Percentiles rank a stretch among this genome's conserved stretches.
Conservation (phyloP, 108 stramenopile species). For the Skeletonema menzelii region DNA sequence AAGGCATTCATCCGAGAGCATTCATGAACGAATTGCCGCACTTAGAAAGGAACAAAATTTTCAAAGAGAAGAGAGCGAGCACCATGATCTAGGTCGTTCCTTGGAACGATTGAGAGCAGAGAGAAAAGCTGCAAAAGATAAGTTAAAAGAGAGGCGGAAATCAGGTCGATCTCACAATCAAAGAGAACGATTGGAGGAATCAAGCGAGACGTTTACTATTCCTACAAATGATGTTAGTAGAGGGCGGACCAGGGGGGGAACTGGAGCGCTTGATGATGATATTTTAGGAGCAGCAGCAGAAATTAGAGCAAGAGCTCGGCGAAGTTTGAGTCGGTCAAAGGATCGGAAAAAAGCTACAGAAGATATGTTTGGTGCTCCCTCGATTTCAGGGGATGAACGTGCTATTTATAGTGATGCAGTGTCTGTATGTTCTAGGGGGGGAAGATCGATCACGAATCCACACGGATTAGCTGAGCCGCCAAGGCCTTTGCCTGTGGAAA, state of each 20-base stretch:
- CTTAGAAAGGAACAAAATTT: conserved; percentile 15
- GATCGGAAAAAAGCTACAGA: conserved; percentile 28
- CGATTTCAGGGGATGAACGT: conserved; percentile 3
- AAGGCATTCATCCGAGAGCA: conserved; percentile 6
- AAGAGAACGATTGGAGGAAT: conserved; percentile 20
- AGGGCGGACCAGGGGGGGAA: too few relatives aligned
- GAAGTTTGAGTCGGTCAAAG: conserved; percentile 36
- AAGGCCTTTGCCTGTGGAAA: conserved; percentile 14
- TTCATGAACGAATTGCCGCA: conserved; percentile 4
- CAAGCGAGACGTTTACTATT: conserved; percentile 4
- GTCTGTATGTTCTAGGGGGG: conserved; percentile 5
- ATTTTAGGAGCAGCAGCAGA: conserved; percentile 36
- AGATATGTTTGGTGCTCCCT: conserved; percentile 23
- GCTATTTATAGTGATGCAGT: conserved; percentile 8
- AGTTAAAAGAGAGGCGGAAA: neutral
- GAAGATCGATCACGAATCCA: conserved; percentile 35
- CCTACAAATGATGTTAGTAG: conserved; percentile 14
- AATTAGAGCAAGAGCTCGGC: conserved; percentile 31
- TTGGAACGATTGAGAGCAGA: conserved; percentile 9
- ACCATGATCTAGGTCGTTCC: conserved; percentile 1
- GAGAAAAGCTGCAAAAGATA: conserved; percentile 5
- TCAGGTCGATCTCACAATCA: neutral
- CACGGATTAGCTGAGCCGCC: conserved; percentile 26
- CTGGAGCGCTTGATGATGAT: conserved; percentile 7
- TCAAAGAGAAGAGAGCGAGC: conserved; percentile 10